phyloP scores from a whole-genome alignment of 345 rosid species.

The Hibiscus tridactylites region DNA sequence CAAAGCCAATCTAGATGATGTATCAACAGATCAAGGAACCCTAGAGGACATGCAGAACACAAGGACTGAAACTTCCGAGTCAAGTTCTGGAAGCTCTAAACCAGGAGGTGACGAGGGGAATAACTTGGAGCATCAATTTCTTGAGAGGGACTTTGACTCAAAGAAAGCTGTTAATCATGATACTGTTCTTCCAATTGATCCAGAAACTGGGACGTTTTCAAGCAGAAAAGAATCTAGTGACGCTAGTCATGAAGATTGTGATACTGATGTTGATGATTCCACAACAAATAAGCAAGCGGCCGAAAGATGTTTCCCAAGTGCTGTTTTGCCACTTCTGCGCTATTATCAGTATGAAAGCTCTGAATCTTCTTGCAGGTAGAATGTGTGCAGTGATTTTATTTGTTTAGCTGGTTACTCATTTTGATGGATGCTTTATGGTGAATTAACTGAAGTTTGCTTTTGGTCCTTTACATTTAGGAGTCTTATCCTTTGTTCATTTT shows the following conservation, averaged over 20 bases:
- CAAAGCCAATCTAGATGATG: constrained; percentile 29
- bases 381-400: constrained; percentile 6
- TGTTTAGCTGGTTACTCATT: neutral
- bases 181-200: constrained; percentile 17
- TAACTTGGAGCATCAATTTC: constrained; percentile 25
- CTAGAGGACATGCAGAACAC: constrained; percentile 24
- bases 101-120: constrained; percentile 27
- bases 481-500: neutral
- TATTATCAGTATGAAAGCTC: constrained; percentile 71
- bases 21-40: constrained; percentile 18
- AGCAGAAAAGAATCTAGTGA: constrained; percentile 24
- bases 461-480: neutral
- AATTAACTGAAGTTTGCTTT: constrained; percentile 1
- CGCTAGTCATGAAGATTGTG: constrained; percentile 27
- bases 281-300: constrained; percentile 32
- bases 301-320: constrained; percentile 49
- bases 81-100: constrained; percentile 28
- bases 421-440: neutral
- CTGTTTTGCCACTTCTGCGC: constrained; percentile 50
- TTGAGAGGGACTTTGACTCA: constrained; percentile 26
- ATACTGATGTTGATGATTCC: constrained; percentile 27
- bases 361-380: constrained; percentile 71
- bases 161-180: constrained; percentile 22
- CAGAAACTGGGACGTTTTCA: constrained; percentile 29
- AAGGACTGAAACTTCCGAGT: constrained; percentile 20